Base-by-base conservation (phyloP, 805 yeast genomes). In the Ogataea saltuana region DNA sequence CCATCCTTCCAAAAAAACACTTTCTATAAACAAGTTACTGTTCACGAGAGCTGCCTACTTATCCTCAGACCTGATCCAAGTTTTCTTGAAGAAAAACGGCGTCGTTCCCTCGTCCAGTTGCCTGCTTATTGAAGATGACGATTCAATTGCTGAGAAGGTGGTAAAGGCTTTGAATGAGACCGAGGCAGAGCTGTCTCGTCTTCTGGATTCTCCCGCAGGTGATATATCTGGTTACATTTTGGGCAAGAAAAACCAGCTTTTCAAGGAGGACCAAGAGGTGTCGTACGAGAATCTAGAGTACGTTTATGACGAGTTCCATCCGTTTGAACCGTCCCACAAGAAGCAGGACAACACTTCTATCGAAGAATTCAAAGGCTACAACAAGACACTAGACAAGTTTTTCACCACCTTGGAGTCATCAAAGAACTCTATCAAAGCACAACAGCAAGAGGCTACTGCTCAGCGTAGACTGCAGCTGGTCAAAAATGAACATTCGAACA, bases 371-470 rank as follows among this genome's bases (percentile, higher is more conserved):
- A 63, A 68, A 6, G 89, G 93, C 0, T 91, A 88, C 61, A 90
- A 88, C 58, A 76, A 77, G 45, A 83, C 97, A 0, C 72, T 91
- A 16, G 99, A 91, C 63, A 71, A 69, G 30, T 91, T 86, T 58
- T 91, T 86, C 60, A 88, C 97, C 0, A 81, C 91, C 0, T 70
- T 90, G 12, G 96, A 91, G 58, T 81, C 95, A 4, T 80, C 88
- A 4, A 88, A 87, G 56, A 78, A 81, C 55, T 82, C 89, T 0
- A 64, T 86, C 43, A 77, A 81, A 44, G 76, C 85, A 25, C 95
- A 88, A 48, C 83, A 80, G 48, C 90, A 85, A 50, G 86, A 87
- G 54, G 72, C 72, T n/a, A 75, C 77, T 42, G 96, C 96, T 1
- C 75, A 77, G 45, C 85, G 80, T 53, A 76, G 91, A 50, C 66